Evolutionary conservation across 305 asterid genomes (phyloP).

Genomic region (Plantago coronopus): DNA sequence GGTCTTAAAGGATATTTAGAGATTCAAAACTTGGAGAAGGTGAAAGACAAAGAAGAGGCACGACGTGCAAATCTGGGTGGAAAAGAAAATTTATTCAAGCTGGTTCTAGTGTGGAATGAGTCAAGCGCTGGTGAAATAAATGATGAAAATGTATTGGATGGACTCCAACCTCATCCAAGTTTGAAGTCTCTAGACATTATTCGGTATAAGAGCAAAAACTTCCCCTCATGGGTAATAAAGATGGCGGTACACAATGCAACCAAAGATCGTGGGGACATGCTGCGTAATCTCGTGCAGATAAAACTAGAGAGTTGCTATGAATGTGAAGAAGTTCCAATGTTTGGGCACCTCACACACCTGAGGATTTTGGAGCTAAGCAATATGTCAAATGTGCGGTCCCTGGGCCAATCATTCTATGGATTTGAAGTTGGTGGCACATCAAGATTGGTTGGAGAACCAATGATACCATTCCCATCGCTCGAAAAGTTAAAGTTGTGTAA

Average conservation of each 20-base stretch:
- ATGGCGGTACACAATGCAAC: neutral
- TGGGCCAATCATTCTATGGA: neutral
- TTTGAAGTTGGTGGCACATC: neutral
- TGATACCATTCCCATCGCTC: neutral
- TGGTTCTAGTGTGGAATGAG: neutral
- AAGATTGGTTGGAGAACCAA: neutral
- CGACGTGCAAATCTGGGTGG: neutral
- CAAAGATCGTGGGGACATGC: neutral
- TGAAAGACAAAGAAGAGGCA: neutral
- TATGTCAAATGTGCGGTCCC: neutral
- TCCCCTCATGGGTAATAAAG: neutral
- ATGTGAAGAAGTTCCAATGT: neutral
- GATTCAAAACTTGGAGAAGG: neutral
- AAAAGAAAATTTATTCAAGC: neutral
- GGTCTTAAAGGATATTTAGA: neutral
- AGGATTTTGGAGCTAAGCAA: neutral
- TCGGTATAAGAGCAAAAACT: neutral
- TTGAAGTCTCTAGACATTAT: neutral
- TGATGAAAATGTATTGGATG: neutral
- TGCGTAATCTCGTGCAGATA: neutral
- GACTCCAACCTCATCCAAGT: neutral
- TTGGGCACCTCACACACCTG: neutral
- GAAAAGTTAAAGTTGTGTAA: neutral
- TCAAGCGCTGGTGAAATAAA: neutral
- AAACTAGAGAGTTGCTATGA: neutral